These are phyloP conservation scores for Amphicarpaea edgeworthii DNA, from an alignment of 306 rosid genomes.

Conservation along the genomic window DNA sequence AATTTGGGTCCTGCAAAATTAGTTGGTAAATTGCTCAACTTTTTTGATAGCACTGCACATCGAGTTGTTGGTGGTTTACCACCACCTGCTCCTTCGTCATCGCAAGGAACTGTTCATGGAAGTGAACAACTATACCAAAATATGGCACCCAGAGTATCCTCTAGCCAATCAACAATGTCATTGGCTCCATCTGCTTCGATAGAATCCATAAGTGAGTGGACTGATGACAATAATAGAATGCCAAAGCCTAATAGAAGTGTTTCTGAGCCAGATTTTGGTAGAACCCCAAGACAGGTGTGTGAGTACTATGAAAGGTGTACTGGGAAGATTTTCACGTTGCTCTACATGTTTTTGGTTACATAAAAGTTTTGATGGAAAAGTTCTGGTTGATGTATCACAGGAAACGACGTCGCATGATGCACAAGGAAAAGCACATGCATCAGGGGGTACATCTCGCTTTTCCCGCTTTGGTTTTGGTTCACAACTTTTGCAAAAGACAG, in stretches of 20 bases:
- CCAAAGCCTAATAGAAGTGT: slow-evolving; percentile 80
- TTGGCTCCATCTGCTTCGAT: slow-evolving; percentile 85
- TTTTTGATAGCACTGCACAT: slow-evolving; percentile 94
- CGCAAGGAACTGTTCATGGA: slow-evolving; percentile 63
- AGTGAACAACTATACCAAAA: slow-evolving; percentile 64
- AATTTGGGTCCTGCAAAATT: slow-evolving; percentile 84
- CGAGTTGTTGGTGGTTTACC: slow-evolving; percentile 95
- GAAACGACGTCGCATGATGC: slow-evolving; percentile 57
- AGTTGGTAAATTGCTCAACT: slow-evolving; percentile 86
- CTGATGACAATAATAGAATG: slow-evolving; percentile 62
- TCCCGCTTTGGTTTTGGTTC: slow-evolving; percentile 85
- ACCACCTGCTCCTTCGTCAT: slow-evolving; percentile 78
- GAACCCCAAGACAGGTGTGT: slow-evolving; percentile 83
- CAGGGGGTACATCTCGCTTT: slow-evolving; percentile 75
- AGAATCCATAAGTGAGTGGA: slow-evolving; percentile 89
- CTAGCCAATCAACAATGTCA: slow-evolving; percentile 83
- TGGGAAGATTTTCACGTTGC: slow-evolving; percentile 30
- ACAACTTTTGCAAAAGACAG: slow-evolving; percentile 76
- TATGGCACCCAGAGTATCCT: slow-evolving; percentile 62
- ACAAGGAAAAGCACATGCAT: slow-evolving; percentile 63
- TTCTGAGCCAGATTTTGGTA: slow-evolving; percentile 93
- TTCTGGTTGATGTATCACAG: slow-evolving; percentile 59
- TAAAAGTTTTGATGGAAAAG: slow-evolving; percentile 27
- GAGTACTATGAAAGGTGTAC: slow-evolving; percentile 33
- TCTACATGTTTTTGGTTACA: slow-evolving; percentile 27